Evolutionary conservation across 2,329 filamentous ascomycete species (phyloP).

Genomic region (Colletotrichum lupini): DNA sequence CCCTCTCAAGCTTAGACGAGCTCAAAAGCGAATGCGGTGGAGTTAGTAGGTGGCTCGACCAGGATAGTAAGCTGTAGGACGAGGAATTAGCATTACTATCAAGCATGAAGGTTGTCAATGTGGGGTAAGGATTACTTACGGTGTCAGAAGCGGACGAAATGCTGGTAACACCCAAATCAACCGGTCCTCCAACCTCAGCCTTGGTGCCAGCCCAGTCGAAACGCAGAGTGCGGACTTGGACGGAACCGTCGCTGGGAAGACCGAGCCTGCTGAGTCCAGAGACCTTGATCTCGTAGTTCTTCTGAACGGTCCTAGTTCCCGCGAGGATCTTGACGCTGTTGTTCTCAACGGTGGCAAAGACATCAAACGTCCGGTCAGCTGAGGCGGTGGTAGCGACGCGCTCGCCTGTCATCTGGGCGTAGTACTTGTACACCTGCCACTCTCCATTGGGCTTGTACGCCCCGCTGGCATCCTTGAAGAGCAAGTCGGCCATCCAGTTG

Average conservation of each 20-base stretch:
- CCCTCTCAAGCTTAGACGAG: background rate
- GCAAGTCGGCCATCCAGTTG: constrained; percentile 55
- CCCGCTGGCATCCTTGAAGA: background rate
- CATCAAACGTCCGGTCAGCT: constrained; percentile 11
- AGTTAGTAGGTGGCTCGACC: background rate
- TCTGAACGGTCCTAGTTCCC: background rate
- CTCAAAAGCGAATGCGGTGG: background rate
- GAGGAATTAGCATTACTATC: background rate
- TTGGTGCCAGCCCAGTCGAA: background rate
- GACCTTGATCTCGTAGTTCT: background rate
- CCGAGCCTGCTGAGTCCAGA: background rate
- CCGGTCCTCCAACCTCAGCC: background rate
- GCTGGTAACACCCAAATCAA: background rate
- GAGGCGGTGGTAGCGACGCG: constrained; percentile 17
- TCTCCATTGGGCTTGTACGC: constrained; percentile 22
- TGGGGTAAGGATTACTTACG: too few species aligned
- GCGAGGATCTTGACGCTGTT: constrained; percentile 13
- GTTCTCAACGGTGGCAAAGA: background rate
- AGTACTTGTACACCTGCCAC: constrained; percentile 30
- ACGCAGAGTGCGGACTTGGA: background rate
- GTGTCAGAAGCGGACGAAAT: too few species aligned
- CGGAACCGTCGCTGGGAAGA: background rate
- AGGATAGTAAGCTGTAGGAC: background rate
- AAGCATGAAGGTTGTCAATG: too few species aligned
- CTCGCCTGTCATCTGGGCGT: constrained; percentile 16